phyloP scores from a whole-genome alignment of 495 filamentous ascomycete genomes.

The Hypoxylon cercidicola region DNA sequence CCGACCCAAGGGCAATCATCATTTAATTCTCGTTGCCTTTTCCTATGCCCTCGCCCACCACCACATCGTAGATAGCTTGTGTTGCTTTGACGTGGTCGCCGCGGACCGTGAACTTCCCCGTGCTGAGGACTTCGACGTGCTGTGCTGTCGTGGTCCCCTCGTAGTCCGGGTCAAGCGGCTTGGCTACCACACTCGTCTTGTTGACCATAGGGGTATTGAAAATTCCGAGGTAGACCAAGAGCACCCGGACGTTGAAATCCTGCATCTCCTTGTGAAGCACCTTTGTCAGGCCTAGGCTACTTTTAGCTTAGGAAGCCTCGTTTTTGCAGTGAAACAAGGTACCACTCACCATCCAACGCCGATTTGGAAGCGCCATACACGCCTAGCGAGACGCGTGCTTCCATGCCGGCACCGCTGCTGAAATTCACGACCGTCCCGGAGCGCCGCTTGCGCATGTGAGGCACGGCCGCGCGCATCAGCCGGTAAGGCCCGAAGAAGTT shows the following conservation, averaged over 20 bases:
- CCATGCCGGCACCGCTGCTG: conserved; percentile 54
- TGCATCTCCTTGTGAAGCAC: conserved; percentile 56
- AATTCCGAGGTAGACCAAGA: conserved; percentile 48
- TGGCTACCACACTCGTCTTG: conserved; percentile 30
- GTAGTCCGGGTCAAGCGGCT: conserved; percentile 46
- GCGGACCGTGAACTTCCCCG: conserved; percentile 42
- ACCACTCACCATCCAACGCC: conserved; percentile 54
- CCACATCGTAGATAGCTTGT: conserved; percentile 53
- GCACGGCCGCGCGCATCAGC: conserved; percentile 57
- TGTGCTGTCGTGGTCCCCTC: conserved; percentile 46
- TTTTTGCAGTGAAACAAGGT: neutral
- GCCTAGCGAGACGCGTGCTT: conserved; percentile 50
- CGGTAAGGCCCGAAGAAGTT: conserved; percentile 63
- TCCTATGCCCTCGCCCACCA: conserved; percentile 52
- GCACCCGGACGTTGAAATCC: conserved; percentile 54
- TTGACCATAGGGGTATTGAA: conserved; percentile 59
- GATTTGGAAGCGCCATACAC: conserved; percentile 56
- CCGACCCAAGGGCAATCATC: conserved; percentile 53
- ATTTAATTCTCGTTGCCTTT: conserved; percentile 50
- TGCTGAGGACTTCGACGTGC: conserved; percentile 40
- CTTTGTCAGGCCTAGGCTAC: conserved; percentile 40
- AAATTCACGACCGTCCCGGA: conserved; percentile 58
- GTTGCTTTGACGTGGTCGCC: conserved; percentile 50
- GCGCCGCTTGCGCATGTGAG: conserved; percentile 56
- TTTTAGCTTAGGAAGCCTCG: too few relatives aligned